Evolutionary conservation across 345 rosid species (phyloP), one percentile per base, ranked within the genome.

Genomic region (Salix caprea): DNA sequence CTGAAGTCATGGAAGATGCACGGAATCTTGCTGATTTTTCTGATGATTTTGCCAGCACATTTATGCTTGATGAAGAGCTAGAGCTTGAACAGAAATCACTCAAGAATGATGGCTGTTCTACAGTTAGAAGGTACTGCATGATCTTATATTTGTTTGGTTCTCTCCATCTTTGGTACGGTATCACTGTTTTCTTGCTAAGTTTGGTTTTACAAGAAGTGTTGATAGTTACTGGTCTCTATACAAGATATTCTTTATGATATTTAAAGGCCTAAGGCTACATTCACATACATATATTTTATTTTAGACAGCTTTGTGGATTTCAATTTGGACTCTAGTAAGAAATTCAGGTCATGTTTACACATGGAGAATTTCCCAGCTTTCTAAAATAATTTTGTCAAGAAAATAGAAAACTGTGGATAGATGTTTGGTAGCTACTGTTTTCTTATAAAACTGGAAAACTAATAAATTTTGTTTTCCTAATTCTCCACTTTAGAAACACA

Each of bases 41-140:
- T 52, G 78, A 70, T 86, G 98, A 96, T 81, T 92, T 91, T 79
- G 82, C 90, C 65, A 84, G 78, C 76, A 93, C 97, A 68, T 96
- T 96, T 83, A 86, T 92, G 94, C 91, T 92, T 82, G 97, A 96
- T 72, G 98, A 96, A 84, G 99, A 96, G 77, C 80, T 96, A 74
- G 98, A 94, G 85, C 86, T 92, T 65, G 95, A 94, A 87, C 97
- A 90, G 76, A 92, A 81, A 77, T 84, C 82, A 69, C 85, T 34
- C 30, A 86, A 87, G 77, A 87, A 78, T 76, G 84, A 89, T 80
- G 81, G 75, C 44, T 58, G 61, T 76, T 86, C 86, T 68, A 69
- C 84, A 50, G 72, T 74, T 73, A 84, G 85, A 80, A 92, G 98
- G 98, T 96, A 87, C 64, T 69, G 54, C 73, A 50, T 79, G 26